A percentile compares a stretch with the other conserved stretches of the same genome.
These are phyloP conservation scores for Litchi chinensis DNA, from an alignment of 345 rosid species.

Conservation along the genomic window DNA sequence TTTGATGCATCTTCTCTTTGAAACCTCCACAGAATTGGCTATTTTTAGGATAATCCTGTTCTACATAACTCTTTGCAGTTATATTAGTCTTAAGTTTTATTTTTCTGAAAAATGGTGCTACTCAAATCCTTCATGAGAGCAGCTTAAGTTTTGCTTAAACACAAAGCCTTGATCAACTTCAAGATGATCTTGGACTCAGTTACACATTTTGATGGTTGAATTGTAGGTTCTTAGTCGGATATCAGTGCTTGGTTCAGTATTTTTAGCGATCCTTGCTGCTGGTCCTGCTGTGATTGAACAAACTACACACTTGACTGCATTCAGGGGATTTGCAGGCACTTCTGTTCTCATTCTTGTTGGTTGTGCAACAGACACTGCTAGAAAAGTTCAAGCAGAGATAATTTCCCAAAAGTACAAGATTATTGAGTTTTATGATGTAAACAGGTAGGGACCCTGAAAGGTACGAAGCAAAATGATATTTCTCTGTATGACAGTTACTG, in stretches of 20 bases:
- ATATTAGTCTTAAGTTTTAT: neutral
- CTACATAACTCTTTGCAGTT: neutral
- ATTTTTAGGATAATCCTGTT: neutral
- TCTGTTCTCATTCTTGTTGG: constrained; percentile 98
- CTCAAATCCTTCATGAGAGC: constrained; percentile 10
- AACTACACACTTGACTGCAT: constrained; percentile 90
- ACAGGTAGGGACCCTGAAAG: constrained; percentile 40
- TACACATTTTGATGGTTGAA: constrained; percentile 13
- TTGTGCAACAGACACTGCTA: constrained; percentile 96
- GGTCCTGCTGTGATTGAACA: constrained; percentile 94
- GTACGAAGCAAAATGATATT: neutral
- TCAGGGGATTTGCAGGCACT: constrained; percentile 97
- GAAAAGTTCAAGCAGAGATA: constrained; percentile 96
- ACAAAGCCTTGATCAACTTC: neutral
- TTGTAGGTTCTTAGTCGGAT: constrained; percentile 89
- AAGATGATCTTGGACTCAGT: neutral
- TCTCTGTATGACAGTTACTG: neutral
- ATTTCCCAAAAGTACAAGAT: constrained; percentile 95
- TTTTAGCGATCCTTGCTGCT: constrained; percentile 92
- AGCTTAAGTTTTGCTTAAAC: neutral
- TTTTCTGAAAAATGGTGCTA: neutral
- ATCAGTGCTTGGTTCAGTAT: constrained; percentile 87
- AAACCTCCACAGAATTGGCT: neutral
- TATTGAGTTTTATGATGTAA: constrained; percentile 84
- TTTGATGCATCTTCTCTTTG: neutral